Evolutionary conservation across 306 rosid genomes (phyloP).

Genomic region (Argentina anserina): DNA sequence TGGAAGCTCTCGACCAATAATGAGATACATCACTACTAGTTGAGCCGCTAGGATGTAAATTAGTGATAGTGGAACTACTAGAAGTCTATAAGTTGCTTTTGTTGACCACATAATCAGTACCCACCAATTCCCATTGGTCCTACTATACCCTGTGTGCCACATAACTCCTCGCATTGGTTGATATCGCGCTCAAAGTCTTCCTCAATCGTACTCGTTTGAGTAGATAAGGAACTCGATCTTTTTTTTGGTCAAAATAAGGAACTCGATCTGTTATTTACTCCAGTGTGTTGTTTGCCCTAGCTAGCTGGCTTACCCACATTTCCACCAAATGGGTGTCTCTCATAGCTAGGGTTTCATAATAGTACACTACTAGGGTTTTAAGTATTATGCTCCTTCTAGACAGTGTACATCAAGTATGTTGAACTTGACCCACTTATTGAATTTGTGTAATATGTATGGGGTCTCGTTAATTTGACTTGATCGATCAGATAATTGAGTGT

Average conservation of each 20-base stretch:
- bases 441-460: neutral
- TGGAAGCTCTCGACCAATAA: neutral
- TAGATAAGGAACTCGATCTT: neutral
- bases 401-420: neutral
- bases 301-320: neutral
- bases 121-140: neutral
- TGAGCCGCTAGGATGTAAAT: neutral
- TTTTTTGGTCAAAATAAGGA: too few relatives aligned
- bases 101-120: neutral
- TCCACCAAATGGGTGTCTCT: neutral
- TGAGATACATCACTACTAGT: neutral
- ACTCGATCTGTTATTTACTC: too few relatives aligned
- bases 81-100: neutral
- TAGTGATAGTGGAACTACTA: neutral
- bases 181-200: neutral
- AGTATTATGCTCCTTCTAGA: neutral
- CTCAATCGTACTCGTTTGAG: neutral
- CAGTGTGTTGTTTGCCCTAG: too few relatives aligned
- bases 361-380: neutral
- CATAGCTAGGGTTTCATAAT: neutral
- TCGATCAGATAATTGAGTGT: neutral
- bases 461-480: neutral
- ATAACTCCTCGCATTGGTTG: neutral
- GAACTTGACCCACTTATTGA: neutral
- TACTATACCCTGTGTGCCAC: constrained; percentile 4